Evolutionary conservation across 768 basidiomycete species (phyloP).

Genomic region (Lactarius hatsudake): DNA sequence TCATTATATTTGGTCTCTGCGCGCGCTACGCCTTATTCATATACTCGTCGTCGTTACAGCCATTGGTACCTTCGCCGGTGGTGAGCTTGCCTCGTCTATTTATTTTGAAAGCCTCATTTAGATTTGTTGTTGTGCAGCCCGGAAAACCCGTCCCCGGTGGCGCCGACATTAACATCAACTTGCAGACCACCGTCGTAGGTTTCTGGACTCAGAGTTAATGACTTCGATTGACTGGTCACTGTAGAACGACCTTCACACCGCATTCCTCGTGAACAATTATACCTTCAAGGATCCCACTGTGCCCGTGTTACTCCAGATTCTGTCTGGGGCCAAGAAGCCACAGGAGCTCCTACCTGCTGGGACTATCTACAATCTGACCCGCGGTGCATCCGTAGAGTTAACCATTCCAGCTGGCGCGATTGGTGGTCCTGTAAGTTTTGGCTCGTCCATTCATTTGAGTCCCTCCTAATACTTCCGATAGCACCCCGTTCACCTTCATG

Average conservation of each 20-base stretch:
- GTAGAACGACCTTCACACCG: not conserved
- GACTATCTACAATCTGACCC: conserved; percentile 12
- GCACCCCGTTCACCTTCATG: conserved; percentile 24
- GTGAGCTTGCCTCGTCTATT: not conserved
- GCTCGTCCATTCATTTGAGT: not conserved
- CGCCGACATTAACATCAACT: conserved; percentile 15
- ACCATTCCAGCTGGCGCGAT: conserved; percentile 14
- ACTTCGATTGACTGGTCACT: too few relatives aligned
- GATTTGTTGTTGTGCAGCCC: not conserved
- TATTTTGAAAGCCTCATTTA: too few relatives aligned
- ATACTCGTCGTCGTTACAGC: not conserved
- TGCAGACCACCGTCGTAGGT: conserved; percentile 2
- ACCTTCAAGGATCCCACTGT: conserved; percentile 8
- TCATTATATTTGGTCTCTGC: not conserved
- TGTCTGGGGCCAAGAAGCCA: conserved; percentile 8
- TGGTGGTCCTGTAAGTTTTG: conserved; percentile 13
- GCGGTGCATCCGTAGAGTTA: conserved; percentile 7
- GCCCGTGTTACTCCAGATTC: conserved; percentile 23
- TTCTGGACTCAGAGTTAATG: too few relatives aligned
- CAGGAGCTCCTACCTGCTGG: conserved; percentile 10
- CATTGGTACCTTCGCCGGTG: not conserved
- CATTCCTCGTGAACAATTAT: not conserved
- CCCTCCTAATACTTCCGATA: not conserved
- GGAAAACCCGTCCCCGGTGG: conserved; percentile 9
- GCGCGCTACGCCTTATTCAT: not conserved